Conservation (phyloP, 139 green algal genomes). For the Coelastrella sp. region DNA sequence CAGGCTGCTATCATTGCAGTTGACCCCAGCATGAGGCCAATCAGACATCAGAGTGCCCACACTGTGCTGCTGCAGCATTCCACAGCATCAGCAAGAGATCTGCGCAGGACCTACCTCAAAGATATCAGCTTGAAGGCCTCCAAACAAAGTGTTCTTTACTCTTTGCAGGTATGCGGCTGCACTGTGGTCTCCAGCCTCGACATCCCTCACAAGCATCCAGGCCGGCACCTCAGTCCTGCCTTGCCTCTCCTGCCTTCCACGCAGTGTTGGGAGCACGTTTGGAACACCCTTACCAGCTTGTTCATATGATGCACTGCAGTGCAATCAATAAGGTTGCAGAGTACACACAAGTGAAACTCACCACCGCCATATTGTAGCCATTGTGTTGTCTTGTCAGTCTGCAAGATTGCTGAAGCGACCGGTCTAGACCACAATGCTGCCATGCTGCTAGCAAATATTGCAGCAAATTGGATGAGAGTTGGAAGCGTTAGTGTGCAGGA, state of each 20-base stretch:
- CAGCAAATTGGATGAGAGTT: too few species aligned
- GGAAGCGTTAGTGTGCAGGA: too few species aligned
- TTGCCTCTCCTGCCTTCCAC: background rate
- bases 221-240: background rate
- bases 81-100: background rate
- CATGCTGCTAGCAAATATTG: too few species aligned
- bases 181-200: background rate
- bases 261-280: slow-evolving; percentile 28
- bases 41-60: background rate
- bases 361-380: too few species aligned
- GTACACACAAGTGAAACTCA: too few species aligned
- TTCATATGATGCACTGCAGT: background rate
- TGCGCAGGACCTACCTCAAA: background rate
- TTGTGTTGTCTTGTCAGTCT: too few species aligned
- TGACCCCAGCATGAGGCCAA: too few species aligned
- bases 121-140: slow-evolving; percentile 37
- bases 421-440: too few species aligned
- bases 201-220: slow-evolving; percentile 11
- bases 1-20: too few species aligned
- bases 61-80: background rate
- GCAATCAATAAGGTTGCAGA: background rate
- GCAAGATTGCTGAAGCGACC: too few species aligned
- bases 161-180: background rate
- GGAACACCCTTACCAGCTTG: slow-evolving; percentile 8
- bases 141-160: slow-evolving; percentile 18